Evolutionary conservation across 129 eudicot species (phyloP), one percentile per base, ranked within the genome.

Genomic region (Glebionis coronaria): DNA sequence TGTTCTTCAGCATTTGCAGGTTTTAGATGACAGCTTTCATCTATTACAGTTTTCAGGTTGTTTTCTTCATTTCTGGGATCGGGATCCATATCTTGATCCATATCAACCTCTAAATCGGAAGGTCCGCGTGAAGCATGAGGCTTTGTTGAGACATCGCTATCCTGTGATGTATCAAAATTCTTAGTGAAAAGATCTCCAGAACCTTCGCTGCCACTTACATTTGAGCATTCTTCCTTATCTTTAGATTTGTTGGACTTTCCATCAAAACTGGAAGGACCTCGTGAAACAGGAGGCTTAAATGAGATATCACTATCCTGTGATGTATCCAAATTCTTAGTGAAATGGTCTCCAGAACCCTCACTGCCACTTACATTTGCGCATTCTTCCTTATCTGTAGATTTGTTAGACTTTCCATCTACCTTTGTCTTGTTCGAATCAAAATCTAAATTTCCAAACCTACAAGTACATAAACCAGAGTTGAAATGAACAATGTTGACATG

Each of bases 401-500:
- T 73, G 12, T 74, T 76, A 60, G 75, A 61, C 23, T 21, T 70
- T 53, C 73, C 70, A 73, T 70, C 80, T 65, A 29, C 69, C 70
- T 84, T 86, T 55, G 25, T 66, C 44, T 56, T 71, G 62, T 45
- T 81, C 5, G 82, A 53, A 59, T 69, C 91, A 57, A 91, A 91
- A 65, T 67, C 73, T 63, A 91, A 79, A 80, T 63, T 74, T 23
- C 78, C 87, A 50, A 84, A 80, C 83, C 95, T 83, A 69, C 66
- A 58, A 65, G 28, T 56, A 44, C 29, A 63, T 59, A 53, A 54
- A 28, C 70, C 56, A 67, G 60, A 64, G 44, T 15, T 35, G 9
- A 52, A 38, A 27, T n/a, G 19, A 14, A 53, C 44, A 52, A 14
- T 20, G 56, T 51, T 57, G 59, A 56, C 45, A 50, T 49, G 23